Percentiles rank a stretch among this genome's conserved stretches.
Evolutionary conservation across 2,329 filamentous ascomycete genomes (phyloP).

Genomic region (Botryotinia convoluta): DNA sequence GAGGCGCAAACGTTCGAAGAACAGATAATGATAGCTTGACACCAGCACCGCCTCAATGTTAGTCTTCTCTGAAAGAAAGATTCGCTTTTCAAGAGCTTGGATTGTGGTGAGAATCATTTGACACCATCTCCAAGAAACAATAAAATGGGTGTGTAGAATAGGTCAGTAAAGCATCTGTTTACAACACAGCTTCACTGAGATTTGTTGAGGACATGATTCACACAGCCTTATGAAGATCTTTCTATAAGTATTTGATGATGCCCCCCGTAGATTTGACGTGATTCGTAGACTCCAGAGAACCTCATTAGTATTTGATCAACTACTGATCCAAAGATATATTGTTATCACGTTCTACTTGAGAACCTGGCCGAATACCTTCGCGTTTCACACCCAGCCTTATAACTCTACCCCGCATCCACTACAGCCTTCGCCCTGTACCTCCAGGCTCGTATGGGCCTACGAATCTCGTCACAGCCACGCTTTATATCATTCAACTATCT

Average conservation of each 20-base stretch:
- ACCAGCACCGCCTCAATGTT: no score
- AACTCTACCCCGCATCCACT: neutral
- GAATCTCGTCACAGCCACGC: fast-evolving
- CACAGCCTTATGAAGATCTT: neutral
- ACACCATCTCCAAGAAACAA: no score
- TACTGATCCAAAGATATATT: neutral
- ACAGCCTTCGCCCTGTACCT: neutral
- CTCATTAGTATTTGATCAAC: fast-evolving
- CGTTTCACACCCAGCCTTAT: neutral
- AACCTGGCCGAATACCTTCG: neutral
- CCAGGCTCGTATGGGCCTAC: neutral
- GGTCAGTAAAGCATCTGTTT: no score
- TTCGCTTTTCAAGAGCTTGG: no score
- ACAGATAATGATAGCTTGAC: no score
- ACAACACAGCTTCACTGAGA: neutral
- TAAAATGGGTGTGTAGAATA: no score
- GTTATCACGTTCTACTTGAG: neutral
- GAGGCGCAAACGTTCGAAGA: no score
- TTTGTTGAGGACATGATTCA: neutral
- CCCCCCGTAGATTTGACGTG: neutral
- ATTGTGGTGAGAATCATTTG: no score
- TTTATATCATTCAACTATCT: no score
- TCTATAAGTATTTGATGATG: neutral
- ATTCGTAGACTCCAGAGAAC: neutral
- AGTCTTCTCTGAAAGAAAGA: fast-evolving